These are phyloP conservation scores for Phytophthora megakarya DNA, from an alignment of 352 stramenopile species.

Conservation along the genomic window DNA sequence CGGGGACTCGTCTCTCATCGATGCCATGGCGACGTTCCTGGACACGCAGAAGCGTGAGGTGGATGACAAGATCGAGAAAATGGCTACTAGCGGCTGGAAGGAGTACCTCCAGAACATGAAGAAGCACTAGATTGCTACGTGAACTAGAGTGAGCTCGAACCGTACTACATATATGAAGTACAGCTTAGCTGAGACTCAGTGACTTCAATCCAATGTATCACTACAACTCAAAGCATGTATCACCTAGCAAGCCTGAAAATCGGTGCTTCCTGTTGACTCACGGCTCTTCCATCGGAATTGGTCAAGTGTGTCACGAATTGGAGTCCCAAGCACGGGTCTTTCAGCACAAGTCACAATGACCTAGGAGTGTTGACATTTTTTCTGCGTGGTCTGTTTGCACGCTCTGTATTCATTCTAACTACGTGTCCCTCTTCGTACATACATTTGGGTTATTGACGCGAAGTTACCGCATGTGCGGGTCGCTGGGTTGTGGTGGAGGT, in stretches of 20 bases:
- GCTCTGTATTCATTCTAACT: slow-evolving; percentile 34
- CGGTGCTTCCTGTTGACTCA: too few species aligned
- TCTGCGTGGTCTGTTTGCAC: slow-evolving; percentile 9
- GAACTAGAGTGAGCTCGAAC: too few species aligned
- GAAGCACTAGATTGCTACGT: slow-evolving; percentile 37
- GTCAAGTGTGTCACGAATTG: too few species aligned
- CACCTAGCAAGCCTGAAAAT: too few species aligned
- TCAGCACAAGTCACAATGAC: too few species aligned
- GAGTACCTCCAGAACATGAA: slow-evolving; percentile 87
- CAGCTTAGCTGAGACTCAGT: too few species aligned
- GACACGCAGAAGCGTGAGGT: slow-evolving; percentile 92
- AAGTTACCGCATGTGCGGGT: slow-evolving; percentile 33
- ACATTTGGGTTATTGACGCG: slow-evolving; percentile 19
- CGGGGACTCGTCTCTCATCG: slow-evolving; percentile 58
- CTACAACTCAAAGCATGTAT: too few species aligned
- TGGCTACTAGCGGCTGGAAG: slow-evolving; percentile 90
- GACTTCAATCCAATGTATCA: too few species aligned
- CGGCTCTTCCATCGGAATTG: too few species aligned
- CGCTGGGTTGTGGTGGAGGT: slow-evolving; percentile 17
- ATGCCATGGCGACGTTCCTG: slow-evolving; percentile 94
- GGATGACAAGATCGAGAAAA: slow-evolving; percentile 90
- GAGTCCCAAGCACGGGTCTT: too few species aligned
- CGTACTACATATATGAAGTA: too few species aligned
- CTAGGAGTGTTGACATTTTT: slow-evolving; percentile 23
- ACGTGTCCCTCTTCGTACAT: slow-evolving; percentile 25